Conservation (phyloP, 306 rosid genomes). For the Trichosanthes truncata region DNA sequence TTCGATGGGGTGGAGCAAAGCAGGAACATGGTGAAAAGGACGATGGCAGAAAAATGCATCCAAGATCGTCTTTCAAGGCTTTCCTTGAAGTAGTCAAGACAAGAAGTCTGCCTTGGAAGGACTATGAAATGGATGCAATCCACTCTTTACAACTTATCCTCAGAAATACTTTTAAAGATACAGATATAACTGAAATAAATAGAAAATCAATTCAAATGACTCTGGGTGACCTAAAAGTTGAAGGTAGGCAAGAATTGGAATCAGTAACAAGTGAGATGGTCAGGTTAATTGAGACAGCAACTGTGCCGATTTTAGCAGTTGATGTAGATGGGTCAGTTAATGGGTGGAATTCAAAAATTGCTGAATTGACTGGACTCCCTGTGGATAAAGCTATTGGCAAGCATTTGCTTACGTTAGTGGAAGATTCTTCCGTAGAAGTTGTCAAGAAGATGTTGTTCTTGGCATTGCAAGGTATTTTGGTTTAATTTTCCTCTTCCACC, state of each 20-base stretch:
- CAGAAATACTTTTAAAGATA: slow-evolving; percentile 69
- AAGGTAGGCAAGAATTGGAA: slow-evolving; percentile 88
- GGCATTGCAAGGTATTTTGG: slow-evolving; percentile 62
- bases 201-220: slow-evolving; percentile 39
- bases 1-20: slow-evolving; percentile 96
- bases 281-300: slow-evolving; percentile 85
- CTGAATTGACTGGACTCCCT: slow-evolving; percentile 85
- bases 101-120: slow-evolving; percentile 87
- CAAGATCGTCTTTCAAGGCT: slow-evolving; percentile 94
- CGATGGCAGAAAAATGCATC: slow-evolving; percentile 79
- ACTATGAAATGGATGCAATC: slow-evolving; percentile 95
- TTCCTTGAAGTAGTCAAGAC: slow-evolving; percentile 83
- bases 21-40: slow-evolving; percentile 75
- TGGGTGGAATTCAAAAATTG: slow-evolving; percentile 85
- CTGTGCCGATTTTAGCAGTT: slow-evolving; percentile 89
- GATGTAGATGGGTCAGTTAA: slow-evolving; percentile 71
- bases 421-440: slow-evolving; percentile 52
- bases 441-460: slow-evolving; percentile 61
- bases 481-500: not conserved
- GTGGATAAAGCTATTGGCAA: slow-evolving; percentile 76
- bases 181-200: slow-evolving; percentile 16
- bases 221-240: slow-evolving; percentile 58
- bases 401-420: slow-evolving; percentile 69
- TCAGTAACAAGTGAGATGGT: slow-evolving; percentile 94
- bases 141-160: slow-evolving; percentile 94